Conservation (phyloP, 2,329 filamentous ascomycete species). For the Sclerotinia sclerotiorum region DNA sequence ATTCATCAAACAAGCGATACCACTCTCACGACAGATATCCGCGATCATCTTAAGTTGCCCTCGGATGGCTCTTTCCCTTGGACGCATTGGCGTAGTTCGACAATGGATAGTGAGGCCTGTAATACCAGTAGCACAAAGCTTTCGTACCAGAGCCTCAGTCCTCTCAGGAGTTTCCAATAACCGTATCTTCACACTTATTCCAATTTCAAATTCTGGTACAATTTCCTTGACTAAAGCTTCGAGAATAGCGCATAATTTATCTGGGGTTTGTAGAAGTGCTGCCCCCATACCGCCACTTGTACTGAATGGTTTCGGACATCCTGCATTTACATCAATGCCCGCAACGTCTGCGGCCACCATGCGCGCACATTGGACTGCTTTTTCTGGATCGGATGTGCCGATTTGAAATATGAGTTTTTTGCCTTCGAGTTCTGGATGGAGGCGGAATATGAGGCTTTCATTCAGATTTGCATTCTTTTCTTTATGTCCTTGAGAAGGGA, state of each 20-base stretch:
- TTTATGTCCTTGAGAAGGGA: constrained; percentile 68
- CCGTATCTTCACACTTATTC: constrained; percentile 95
- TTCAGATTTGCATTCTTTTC: constrained; percentile 53
- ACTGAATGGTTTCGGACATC: constrained; percentile 97
- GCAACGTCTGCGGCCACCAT: constrained; percentile 84
- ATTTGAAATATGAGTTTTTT: constrained; percentile 84
- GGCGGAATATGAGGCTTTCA: constrained; percentile 76
- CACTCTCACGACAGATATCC: constrained; percentile 74
- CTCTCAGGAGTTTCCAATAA: constrained; percentile 74
- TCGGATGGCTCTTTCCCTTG: constrained; percentile 81
- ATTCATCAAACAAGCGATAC: constrained; percentile 93
- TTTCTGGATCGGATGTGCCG: constrained; percentile 78
- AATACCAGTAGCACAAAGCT: constrained; percentile 83
- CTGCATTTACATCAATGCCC: constrained; percentile 95
- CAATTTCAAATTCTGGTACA: constrained; percentile 75
- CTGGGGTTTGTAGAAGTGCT: constrained; percentile 80
- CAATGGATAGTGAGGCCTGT: constrained; percentile 92
- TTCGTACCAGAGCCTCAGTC: constrained; percentile 74
- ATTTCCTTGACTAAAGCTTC: constrained; percentile 79
- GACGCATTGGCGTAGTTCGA: constrained; percentile 93
- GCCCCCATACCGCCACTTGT: constrained; percentile 95
- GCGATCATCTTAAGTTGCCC: constrained; percentile 83
- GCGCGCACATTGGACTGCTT: constrained; percentile 80
- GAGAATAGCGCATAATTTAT: constrained; percentile 79
- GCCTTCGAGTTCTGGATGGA: constrained; percentile 76